phyloP scores from a whole-genome alignment of 2,329 filamentous ascomycete genomes.

The Ceratocystis cacaofunesta region DNA sequence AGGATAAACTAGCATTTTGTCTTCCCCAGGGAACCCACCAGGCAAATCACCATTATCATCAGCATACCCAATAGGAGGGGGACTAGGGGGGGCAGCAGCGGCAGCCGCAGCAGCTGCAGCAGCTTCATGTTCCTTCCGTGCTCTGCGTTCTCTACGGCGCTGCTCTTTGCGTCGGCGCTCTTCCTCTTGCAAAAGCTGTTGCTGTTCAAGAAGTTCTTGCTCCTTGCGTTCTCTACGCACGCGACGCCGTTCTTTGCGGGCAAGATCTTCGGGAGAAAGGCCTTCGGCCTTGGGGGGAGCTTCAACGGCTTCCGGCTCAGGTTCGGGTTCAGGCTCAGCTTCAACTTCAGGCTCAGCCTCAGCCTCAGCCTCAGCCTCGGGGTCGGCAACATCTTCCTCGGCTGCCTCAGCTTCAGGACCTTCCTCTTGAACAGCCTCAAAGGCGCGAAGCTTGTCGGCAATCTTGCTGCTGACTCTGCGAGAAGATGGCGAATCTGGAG shows the following conservation, averaged over 20 bases:
- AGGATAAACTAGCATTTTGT: conserved; percentile 20
- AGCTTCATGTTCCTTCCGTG: conserved; percentile 2
- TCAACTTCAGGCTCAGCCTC: conserved; percentile 7
- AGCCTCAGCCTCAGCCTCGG: not conserved
- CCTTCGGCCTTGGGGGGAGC: not conserved
- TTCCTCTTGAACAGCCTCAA: conserved; percentile 33
- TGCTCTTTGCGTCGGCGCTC: conserved; percentile 6
- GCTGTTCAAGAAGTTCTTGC: conserved; percentile 5
- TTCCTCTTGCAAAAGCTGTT: conserved; percentile 10
- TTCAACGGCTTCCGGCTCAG: not conserved
- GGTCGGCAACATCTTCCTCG: not conserved
- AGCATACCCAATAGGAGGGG: conserved; percentile 13
- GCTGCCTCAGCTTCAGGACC: not conserved
- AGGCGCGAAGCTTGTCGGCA: conserved; percentile 41
- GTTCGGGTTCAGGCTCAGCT: not conserved
- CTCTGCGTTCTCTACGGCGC: conserved; percentile 8
- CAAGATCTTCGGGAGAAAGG: conserved; percentile 6
- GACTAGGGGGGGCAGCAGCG: not conserved
- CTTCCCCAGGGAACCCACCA: conserved; percentile 43
- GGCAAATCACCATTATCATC: conserved; percentile 29
- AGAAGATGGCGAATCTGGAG: not conserved
- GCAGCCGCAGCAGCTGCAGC: not conserved
- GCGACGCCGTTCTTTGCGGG: conserved; percentile 15
- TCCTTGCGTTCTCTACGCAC: conserved; percentile 14
- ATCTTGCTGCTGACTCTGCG: conserved; percentile 30